phyloP scores from a whole-genome alignment of 2,329 filamentous ascomycete genomes.

The Xylaria multiplex region DNA sequence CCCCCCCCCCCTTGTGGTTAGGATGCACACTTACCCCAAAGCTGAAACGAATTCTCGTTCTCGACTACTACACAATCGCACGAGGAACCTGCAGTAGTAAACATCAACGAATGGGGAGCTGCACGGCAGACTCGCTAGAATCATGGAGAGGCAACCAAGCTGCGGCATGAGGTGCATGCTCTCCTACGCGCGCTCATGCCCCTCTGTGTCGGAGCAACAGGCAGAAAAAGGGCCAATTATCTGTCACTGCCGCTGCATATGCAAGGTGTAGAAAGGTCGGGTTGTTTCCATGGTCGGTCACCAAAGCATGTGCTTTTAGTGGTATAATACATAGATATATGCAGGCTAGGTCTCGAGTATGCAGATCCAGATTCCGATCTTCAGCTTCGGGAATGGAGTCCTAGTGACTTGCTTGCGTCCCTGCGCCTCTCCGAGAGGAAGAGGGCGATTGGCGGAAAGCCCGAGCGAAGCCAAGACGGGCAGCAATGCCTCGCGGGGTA shows the following conservation, averaged over 20 bases:
- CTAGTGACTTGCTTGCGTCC: conserved; percentile 16
- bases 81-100: conserved; percentile 4
- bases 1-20: conserved; percentile 11
- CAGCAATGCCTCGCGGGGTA: conserved; percentile 22
- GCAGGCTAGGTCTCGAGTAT: conserved; percentile 13
- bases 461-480: conserved; percentile 20
- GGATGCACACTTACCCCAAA: conserved; percentile 25
- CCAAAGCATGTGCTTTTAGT: conserved; percentile 13
- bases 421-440: conserved; percentile 21
- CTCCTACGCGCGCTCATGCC: conserved; percentile 27
- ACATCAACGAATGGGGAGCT: conserved; percentile 12
- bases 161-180: conserved; percentile 31
- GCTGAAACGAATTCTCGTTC: conserved; percentile 33
- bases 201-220: conserved; percentile 16
- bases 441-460: conserved; percentile 19
- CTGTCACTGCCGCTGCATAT: conserved; percentile 20
- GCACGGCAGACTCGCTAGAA: conserved; percentile 20
- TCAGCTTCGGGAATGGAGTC: conserved; percentile 17
- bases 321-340: conserved; percentile 13
- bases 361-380: conserved; percentile 25
- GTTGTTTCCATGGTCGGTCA: conserved; percentile 9
- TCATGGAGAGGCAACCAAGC: conserved; percentile 31
- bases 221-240: conserved; percentile 14
- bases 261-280: conserved; percentile 18
- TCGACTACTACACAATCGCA: conserved; percentile 19